Evolutionary conservation across 2,329 filamentous ascomycete species (phyloP).

Genomic region (Sporothrix phasma): DNA sequence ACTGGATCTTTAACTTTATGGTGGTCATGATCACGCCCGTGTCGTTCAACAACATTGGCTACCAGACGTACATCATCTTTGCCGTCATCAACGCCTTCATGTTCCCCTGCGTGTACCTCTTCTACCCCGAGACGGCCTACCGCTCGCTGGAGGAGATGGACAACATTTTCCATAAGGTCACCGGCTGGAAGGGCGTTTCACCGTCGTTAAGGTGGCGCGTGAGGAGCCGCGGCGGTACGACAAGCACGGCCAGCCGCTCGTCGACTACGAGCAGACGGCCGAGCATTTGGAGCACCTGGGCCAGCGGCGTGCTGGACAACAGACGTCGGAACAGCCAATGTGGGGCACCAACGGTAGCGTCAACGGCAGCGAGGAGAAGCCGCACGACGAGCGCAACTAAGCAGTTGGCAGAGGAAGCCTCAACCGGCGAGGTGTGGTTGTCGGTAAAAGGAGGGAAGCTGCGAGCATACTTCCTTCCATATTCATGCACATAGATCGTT

Average conservation of each 20-base stretch:
- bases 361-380: not conserved
- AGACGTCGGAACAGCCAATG: not conserved
- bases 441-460: not conserved
- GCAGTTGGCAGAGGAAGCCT: not conserved
- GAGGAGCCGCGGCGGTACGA: conserved; percentile 47
- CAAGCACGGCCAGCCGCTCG: conserved; percentile 48
- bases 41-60: conserved; percentile 42
- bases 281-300: conserved; percentile 7
- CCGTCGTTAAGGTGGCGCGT: conserved; percentile 32
- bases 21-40: conserved; percentile 55
- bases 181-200: conserved; percentile 32
- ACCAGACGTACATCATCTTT: conserved; percentile 47
- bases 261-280: conserved; percentile 28
- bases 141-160: conserved; percentile 60
- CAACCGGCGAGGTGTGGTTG: not conserved
- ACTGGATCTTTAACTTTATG: conserved; percentile 35
- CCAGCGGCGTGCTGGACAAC: not conserved
- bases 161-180: conserved; percentile 47
- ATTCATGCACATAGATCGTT: not conserved
- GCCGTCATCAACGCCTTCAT: conserved; percentile 43
- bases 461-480: not conserved
- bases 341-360: not conserved
- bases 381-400: not conserved
- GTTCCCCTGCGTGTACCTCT: conserved; percentile 41
- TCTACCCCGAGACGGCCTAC: conserved; percentile 44